These are phyloP conservation scores for Fusarium illudens DNA, from an alignment of 2,329 filamentous ascomycete genomes.

Conservation along the genomic window DNA sequence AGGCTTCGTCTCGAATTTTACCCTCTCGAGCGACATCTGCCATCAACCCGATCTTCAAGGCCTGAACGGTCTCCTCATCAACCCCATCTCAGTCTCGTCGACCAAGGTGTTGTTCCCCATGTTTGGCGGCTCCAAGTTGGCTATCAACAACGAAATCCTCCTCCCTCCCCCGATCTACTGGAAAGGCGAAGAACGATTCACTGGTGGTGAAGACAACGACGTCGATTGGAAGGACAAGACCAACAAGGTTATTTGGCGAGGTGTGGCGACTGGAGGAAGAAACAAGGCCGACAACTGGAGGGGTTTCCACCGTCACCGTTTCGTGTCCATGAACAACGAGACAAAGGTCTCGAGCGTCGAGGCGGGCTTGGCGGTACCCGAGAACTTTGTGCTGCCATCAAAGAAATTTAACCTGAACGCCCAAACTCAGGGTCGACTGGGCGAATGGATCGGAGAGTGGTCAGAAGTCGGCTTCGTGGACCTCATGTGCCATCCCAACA, in stretches of 20 bases:
- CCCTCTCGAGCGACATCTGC: conserved; percentile 68
- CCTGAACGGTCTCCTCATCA: conserved; percentile 71
- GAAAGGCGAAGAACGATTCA: conserved; percentile 69
- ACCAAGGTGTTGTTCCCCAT: conserved; percentile 69
- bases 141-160: conserved; percentile 75
- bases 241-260: conserved; percentile 68
- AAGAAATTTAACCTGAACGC: conserved; percentile 58
- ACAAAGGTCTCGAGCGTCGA: conserved; percentile 64
- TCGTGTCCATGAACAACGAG: conserved; percentile 76
- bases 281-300: conserved; percentile 71
- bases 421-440: conserved; percentile 54
- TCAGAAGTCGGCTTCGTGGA: conserved; percentile 63
- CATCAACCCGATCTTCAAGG: conserved; percentile 71
- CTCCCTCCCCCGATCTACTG: conserved; percentile 76
- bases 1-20: conserved; percentile 70
- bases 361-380: conserved; percentile 49
- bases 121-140: conserved; percentile 74
- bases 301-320: conserved; percentile 78
- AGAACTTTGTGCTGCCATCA: conserved; percentile 64
- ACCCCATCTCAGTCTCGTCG: conserved; percentile 64
- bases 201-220: conserved; percentile 63
- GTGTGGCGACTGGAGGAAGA: conserved; percentile 71
- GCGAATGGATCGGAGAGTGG: conserved; percentile 59
- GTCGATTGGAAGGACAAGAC: conserved; percentile 65
- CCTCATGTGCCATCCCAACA: conserved; percentile 58